A percentile compares a stretch with the other conserved stretches of the same genome.
These are phyloP conservation scores for Tulasnella sp. DNA, from an alignment of 768 basidiomycete species.

Conservation along the genomic window DNA sequence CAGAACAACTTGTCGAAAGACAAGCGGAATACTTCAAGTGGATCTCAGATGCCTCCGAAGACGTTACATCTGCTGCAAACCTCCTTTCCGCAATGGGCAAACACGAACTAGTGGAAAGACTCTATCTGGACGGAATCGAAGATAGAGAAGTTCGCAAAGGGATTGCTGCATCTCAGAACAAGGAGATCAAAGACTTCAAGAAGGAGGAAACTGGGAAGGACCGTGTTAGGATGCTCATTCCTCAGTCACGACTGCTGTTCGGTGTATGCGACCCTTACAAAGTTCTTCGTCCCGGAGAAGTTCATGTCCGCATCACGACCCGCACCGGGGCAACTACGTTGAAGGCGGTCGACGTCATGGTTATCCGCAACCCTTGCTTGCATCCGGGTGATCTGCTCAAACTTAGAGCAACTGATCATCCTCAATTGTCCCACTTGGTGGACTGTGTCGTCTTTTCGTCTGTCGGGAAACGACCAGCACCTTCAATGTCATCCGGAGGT, in stretches of 20 bases:
- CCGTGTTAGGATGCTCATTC: constrained; percentile 46
- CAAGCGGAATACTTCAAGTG: constrained; percentile 47
- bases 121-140: constrained; percentile 45
- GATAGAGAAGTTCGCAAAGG: constrained; percentile 29
- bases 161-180: constrained; percentile 35
- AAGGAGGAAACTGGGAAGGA: constrained; percentile 40
- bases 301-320: constrained; percentile 46
- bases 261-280: constrained; percentile 57
- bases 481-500: constrained; percentile 58
- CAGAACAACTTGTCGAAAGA: constrained; percentile 41
- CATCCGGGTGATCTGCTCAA: constrained; percentile 58
- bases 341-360: constrained; percentile 36
- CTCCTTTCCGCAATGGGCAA: constrained; percentile 41
- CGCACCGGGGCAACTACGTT: not conserved
- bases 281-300: constrained; percentile 49
- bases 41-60: constrained; percentile 38
- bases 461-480: constrained; percentile 47
- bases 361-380: constrained; percentile 56
- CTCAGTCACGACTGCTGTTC: constrained; percentile 47
- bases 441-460: constrained; percentile 59
- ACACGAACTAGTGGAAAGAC: constrained; percentile 37
- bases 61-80: constrained; percentile 39
- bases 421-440: constrained; percentile 40
- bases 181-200: constrained; percentile 38
- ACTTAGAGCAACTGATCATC: constrained; percentile 42